phyloP scores from a whole-genome alignment of 2,329 filamentous ascomycete species.

The Coniella lustricola region DNA sequence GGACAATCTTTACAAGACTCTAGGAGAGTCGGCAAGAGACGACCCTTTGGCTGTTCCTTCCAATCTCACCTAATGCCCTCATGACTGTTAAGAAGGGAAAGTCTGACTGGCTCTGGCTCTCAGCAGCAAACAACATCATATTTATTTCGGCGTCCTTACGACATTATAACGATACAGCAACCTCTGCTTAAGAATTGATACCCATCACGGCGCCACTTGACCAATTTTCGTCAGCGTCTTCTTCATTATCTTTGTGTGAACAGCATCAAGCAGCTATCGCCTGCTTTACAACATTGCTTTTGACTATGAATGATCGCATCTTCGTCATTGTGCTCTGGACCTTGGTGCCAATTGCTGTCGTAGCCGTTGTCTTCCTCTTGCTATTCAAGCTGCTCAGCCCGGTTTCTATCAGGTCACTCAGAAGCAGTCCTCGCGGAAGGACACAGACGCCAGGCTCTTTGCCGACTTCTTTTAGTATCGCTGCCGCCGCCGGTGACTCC shows the following conservation, averaged over 20 bases:
- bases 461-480: neutral
- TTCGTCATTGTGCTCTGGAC: constrained; percentile 9
- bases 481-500: constrained; percentile 21
- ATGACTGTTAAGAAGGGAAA: constrained; percentile 5
- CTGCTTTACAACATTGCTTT: constrained; percentile 12
- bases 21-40: constrained; percentile 25
- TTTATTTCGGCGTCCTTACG: neutral
- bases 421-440: neutral
- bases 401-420: neutral
- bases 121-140: constrained; percentile 1
- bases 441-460: neutral
- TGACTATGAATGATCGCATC: constrained; percentile 13
- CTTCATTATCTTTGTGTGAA: too few species aligned
- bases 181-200: constrained; percentile 13
- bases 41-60: constrained; percentile 14
- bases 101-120: constrained; percentile 1
- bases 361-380: constrained; percentile 8
- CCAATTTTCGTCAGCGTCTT: constrained; percentile 1
- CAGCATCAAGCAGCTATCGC: neutral
- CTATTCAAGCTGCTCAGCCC: constrained; percentile 8
- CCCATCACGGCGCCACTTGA: constrained; percentile 8
- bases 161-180: neutral
- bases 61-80: neutral
- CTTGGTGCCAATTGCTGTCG: constrained; percentile 8
- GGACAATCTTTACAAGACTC: constrained; percentile 49